A percentile compares a stretch with the other conserved stretches of the same genome.
Evolutionary conservation across 371 early-diverging fungal species (phyloP).

Genomic region (Blakeslea trispora): DNA sequence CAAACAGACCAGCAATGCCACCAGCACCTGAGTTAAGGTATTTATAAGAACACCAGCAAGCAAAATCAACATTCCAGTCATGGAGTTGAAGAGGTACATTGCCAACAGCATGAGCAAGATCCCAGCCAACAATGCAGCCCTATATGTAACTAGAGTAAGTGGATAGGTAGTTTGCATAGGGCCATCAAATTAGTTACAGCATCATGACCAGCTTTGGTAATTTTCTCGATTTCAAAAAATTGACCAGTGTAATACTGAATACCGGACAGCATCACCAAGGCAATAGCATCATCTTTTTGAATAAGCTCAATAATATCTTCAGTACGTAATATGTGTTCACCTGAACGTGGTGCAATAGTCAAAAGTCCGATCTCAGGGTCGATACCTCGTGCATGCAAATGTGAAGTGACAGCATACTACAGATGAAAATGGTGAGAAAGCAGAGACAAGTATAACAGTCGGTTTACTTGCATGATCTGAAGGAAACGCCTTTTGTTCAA

Average conservation of each 20-base stretch:
- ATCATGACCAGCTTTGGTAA: slow-evolving; percentile 82
- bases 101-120: slow-evolving; percentile 96
- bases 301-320: slow-evolving; percentile 84
- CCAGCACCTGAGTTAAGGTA: slow-evolving; percentile 96
- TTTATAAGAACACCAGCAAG: slow-evolving; percentile 98
- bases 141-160: too few species aligned
- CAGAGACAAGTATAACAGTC: slow-evolving; percentile 45
- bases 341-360: slow-evolving; percentile 71
- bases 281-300: slow-evolving; percentile 72
- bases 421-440: slow-evolving; percentile 30
- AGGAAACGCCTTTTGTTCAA: slow-evolving; percentile 94
- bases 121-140: slow-evolving; percentile 94
- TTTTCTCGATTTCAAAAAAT: slow-evolving; percentile 84
- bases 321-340: slow-evolving; percentile 70
- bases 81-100: slow-evolving; percentile 88
- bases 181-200: slow-evolving; percentile 68
- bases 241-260: slow-evolving; percentile 97
- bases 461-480: slow-evolving; percentile 72
- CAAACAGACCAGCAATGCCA: slow-evolving; percentile 88
- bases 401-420: slow-evolving; percentile 88
- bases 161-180: too few species aligned
- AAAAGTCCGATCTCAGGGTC: slow-evolving; percentile 76
- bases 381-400: slow-evolving; percentile 80
- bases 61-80: slow-evolving; percentile 97
- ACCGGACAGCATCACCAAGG: slow-evolving; percentile 90